phyloP scores from a whole-genome alignment of 805 yeast genomes.

The Metschnikowia lochheadii region DNA sequence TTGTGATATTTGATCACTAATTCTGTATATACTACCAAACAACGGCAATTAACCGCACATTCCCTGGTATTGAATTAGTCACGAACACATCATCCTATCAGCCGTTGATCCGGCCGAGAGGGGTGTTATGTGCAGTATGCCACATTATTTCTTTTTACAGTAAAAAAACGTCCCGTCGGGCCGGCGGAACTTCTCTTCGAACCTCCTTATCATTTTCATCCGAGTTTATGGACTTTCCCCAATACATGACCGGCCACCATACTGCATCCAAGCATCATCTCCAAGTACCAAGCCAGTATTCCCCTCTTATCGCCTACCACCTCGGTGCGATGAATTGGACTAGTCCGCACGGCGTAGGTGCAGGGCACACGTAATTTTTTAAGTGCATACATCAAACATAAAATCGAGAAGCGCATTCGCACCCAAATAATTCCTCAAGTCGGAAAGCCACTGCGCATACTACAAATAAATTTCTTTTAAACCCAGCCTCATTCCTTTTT shows the following conservation, averaged over 20 bases:
- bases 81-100: not conserved
- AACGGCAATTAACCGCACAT: not conserved
- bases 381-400: constrained; percentile 4
- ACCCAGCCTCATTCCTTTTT: not conserved
- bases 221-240: no score
- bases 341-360: not conserved
- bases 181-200: not conserved
- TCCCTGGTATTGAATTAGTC: not conserved
- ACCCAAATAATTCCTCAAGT: constrained; percentile 3
- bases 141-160: not conserved
- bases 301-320: not conserved
- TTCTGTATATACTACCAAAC: not conserved
- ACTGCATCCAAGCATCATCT: not conserved
- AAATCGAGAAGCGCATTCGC: constrained; percentile 3
- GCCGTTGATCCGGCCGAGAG: not conserved
- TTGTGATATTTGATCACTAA: constrained; percentile 11
- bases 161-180: not conserved
- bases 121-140: not conserved
- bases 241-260: no score
- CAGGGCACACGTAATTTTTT: constrained; percentile 3
- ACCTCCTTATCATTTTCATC: no score
- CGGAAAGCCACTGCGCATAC: constrained; percentile 2
- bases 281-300: no score
- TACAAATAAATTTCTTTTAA: not conserved
- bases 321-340: not conserved